Evolutionary conservation across 352 stramenopile genomes (phyloP).

Genomic region (Globisporangium perplexum): DNA sequence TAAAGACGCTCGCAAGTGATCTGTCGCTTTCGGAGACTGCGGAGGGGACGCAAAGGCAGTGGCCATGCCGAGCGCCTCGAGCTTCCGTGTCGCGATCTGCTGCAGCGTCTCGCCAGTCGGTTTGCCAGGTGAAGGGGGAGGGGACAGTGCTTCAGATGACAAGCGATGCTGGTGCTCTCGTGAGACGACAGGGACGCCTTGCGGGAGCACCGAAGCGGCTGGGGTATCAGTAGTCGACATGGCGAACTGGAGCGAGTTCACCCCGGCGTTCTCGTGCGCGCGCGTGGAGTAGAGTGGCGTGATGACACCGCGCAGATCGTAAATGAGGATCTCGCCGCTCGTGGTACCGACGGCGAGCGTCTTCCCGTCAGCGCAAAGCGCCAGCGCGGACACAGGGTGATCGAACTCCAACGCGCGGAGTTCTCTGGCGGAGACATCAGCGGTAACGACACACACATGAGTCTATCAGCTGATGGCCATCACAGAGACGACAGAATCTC

Average conservation of each 20-base stretch:
- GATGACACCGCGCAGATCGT: slow-evolving; percentile 60
- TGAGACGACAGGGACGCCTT: slow-evolving; percentile 40
- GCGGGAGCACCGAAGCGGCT: slow-evolving; percentile 15
- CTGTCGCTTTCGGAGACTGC: background rate
- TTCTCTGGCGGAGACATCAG: slow-evolving; percentile 20
- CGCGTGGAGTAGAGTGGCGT: slow-evolving; percentile 44
- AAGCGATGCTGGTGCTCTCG: slow-evolving; percentile 19
- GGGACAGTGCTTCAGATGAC: slow-evolving; percentile 6
- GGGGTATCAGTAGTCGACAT: slow-evolving; percentile 22
- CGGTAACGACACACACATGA: background rate
- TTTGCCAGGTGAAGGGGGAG: slow-evolving; percentile 23
- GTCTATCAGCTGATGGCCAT: background rate
- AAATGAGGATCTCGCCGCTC: slow-evolving; percentile 50
- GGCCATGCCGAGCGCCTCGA: slow-evolving; percentile 27
- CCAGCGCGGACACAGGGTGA: slow-evolving; percentile 46
- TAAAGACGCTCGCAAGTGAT: background rate
- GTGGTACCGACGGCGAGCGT: slow-evolving; percentile 51
- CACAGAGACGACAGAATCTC: background rate
- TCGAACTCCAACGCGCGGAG: slow-evolving; percentile 52
- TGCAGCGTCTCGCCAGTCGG: slow-evolving; percentile 25
- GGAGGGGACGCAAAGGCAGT: slow-evolving; percentile 4
- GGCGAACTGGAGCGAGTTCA: slow-evolving; percentile 62
- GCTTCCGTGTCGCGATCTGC: slow-evolving; percentile 33
- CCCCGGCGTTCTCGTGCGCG: slow-evolving; percentile 28
- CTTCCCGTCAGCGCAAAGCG: slow-evolving; percentile 60